phyloP scores from a whole-genome alignment of 2,329 filamentous ascomycete species.

The Hysterium pulicare region DNA sequence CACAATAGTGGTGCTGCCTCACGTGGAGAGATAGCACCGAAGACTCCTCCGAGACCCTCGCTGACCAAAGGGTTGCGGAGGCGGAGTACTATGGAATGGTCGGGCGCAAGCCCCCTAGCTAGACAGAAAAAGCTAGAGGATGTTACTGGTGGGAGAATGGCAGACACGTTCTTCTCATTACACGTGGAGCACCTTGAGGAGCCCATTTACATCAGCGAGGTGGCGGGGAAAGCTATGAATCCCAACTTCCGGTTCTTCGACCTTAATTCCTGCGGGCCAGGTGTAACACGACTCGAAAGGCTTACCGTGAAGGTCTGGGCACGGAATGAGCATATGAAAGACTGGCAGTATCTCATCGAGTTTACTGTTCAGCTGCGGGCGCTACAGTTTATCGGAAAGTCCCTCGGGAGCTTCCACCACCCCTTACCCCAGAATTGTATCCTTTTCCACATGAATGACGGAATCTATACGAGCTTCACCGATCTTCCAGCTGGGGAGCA shows the following conservation, averaged over 20 bases:
- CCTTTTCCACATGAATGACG: slow-evolving; percentile 80
- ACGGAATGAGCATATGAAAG: slow-evolving; percentile 50
- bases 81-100: slow-evolving; percentile 63
- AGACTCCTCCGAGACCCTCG: slow-evolving; percentile 28
- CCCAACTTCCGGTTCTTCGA: slow-evolving; percentile 87
- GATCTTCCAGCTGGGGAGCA: slow-evolving; percentile 56
- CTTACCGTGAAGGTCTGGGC: slow-evolving; percentile 75
- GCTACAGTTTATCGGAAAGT: slow-evolving; percentile 74
- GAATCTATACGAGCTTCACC: slow-evolving; percentile 72
- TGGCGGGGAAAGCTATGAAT: slow-evolving; percentile 76
- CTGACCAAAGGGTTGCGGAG: slow-evolving; percentile 43
- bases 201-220: slow-evolving; percentile 88
- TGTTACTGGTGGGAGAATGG: slow-evolving; percentile 67
- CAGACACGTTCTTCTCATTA: slow-evolving; percentile 85
- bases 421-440: slow-evolving; percentile 78
- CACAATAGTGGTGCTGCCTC: slow-evolving; percentile 20
- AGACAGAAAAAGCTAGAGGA: slow-evolving; percentile 75
- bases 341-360: slow-evolving; percentile 66
- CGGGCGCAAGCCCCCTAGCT: slow-evolving; percentile 54
- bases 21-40: slow-evolving; percentile 18
- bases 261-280: slow-evolving; percentile 60
- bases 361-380: slow-evolving; percentile 67
- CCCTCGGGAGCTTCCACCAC: slow-evolving; percentile 58
- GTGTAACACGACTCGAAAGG: slow-evolving; percentile 62
- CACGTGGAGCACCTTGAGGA: slow-evolving; percentile 64